A percentile compares a stretch with the other conserved stretches of the same genome.
Evolutionary conservation across 805 yeast genomes (phyloP).

Genomic region (Yarrowia sp.): DNA sequence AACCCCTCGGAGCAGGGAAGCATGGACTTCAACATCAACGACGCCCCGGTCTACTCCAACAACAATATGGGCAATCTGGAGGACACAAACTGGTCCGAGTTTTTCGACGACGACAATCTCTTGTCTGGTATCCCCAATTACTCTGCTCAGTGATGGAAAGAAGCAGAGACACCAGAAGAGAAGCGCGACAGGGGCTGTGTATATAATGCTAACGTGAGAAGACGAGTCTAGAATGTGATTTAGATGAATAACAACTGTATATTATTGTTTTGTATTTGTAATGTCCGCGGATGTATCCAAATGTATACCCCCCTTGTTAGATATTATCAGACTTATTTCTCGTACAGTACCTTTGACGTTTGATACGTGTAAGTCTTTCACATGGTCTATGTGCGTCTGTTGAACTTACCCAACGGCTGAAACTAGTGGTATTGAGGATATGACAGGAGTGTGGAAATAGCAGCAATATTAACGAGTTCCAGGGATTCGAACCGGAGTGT

Average conservation of each 20-base stretch:
- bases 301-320: too few species aligned
- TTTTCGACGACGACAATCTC: constrained; percentile 31
- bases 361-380: not conserved
- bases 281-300: too few species aligned
- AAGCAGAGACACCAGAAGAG: too few species aligned
- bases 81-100: constrained; percentile 33
- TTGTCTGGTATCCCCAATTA: constrained; percentile 32
- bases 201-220: constrained; percentile 24
- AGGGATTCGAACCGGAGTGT: too few species aligned
- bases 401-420: constrained; percentile 12
- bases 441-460: not conserved
- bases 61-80: constrained; percentile 28
- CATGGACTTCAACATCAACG: constrained; percentile 20
- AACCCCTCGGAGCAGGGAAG: not conserved
- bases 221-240: constrained; percentile 8
- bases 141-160: not conserved
- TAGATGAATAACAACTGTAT: constrained; percentile 1
- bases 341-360: too few species aligned
- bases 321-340: too few species aligned
- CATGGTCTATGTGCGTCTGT: constrained; percentile 18
- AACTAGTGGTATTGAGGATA: not conserved
- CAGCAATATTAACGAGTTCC: not conserved
- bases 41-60: constrained; percentile 20
- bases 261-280: too few species aligned
- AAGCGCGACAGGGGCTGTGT: not conserved